Percentiles rank a stretch among this genome's conserved stretches.
Evolutionary conservation across 768 basidiomycete genomes (phyloP).

Genomic region (Piloderma croceum): DNA sequence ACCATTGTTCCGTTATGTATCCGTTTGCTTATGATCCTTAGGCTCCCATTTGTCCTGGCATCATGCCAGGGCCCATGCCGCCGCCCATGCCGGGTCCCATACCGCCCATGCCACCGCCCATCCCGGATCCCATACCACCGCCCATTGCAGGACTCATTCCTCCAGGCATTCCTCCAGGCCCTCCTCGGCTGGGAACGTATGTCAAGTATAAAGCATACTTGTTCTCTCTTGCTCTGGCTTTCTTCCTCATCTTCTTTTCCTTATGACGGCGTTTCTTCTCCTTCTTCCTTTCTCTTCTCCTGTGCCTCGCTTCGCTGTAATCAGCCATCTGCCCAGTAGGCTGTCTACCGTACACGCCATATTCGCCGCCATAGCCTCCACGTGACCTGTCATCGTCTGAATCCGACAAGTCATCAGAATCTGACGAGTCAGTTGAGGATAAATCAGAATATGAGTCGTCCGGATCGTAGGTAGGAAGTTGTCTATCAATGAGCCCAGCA

Average conservation of each 20-base stretch:
- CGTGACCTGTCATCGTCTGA: constrained; percentile 37
- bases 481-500: constrained; percentile 49
- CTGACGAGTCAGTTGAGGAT: constrained; percentile 36
- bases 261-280: constrained; percentile 58
- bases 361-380: constrained; percentile 22
- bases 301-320: constrained; percentile 44
- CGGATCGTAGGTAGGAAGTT: constrained; percentile 44
- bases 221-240: constrained; percentile 55
- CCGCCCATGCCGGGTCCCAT: constrained; percentile 6
- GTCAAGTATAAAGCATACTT: constrained; percentile 60
- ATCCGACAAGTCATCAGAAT: constrained; percentile 33
- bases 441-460: constrained; percentile 34
- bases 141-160: constrained; percentile 13
- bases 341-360: constrained; percentile 41
- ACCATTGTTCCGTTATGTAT: too few species aligned
- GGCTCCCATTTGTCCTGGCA: too few species aligned
- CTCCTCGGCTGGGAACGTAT: constrained; percentile 33
- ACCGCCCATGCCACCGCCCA: constrained; percentile 6
- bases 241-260: constrained; percentile 59
- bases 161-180: constrained; percentile 18
- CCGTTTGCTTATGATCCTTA: too few species aligned
- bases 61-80: too few species aligned
- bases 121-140: constrained; percentile 11
- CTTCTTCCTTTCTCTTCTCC: constrained; percentile 48
- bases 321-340: constrained; percentile 29